Evolutionary conservation across 2,329 filamentous ascomycete genomes (phyloP).

Genomic region (Pseudogymnoascus sp.): DNA sequence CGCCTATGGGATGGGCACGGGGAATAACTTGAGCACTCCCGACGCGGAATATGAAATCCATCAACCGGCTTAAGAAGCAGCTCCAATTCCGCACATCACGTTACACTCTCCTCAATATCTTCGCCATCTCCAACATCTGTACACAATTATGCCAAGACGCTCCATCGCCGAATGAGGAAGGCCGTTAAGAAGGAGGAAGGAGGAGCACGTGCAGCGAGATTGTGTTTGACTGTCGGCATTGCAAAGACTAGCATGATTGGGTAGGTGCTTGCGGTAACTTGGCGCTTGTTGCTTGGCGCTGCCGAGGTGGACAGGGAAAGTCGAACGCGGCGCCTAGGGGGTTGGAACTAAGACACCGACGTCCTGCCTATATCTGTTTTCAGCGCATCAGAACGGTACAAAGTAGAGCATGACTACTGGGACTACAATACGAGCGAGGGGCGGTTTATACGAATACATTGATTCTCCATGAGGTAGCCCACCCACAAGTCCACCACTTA

Average conservation of each 20-base stretch:
- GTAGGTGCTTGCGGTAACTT: background rate
- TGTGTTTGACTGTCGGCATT: background rate
- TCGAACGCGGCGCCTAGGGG: background rate
- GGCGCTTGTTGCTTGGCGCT: background rate
- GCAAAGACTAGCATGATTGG: background rate
- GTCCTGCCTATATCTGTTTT: background rate
- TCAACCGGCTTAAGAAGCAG: background rate
- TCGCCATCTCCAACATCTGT: background rate
- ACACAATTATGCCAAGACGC: background rate
- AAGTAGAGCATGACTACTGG: background rate
- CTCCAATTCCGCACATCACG: background rate
- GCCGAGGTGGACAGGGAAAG: background rate
- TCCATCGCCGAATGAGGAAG: background rate
- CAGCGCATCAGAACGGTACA: background rate
- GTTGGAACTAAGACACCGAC: background rate
- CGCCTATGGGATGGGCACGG: background rate
- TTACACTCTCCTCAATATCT: background rate
- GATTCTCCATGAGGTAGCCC: background rate
- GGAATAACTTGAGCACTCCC: background rate
- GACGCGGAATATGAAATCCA: background rate
- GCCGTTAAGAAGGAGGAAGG: background rate
- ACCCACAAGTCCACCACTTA: background rate
- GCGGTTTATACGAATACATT: background rate
- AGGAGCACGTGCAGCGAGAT: conserved; percentile 1
- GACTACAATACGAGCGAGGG: background rate